A percentile compares a stretch with the other conserved stretches of the same genome.
Evolutionary conservation across 148 eudicot species (phyloP).

Genomic region (Spergularia bocconei): DNA sequence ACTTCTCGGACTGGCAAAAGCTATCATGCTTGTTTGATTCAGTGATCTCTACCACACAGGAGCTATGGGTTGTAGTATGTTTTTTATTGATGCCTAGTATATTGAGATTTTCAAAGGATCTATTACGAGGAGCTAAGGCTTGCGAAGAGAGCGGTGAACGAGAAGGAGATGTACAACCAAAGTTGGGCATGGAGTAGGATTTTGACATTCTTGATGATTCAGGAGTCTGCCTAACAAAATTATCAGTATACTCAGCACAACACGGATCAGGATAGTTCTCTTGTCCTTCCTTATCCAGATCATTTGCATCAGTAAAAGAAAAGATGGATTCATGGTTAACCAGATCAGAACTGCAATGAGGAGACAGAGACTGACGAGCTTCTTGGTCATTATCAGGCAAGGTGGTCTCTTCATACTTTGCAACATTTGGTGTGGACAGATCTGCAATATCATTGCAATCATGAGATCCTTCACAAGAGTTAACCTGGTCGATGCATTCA

Average conservation of each 20-base stretch:
- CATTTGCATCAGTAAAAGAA: slow-evolving; percentile 36
- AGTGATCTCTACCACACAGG: slow-evolving; percentile 13
- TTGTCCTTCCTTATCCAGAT: slow-evolving; percentile 34
- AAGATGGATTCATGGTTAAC: slow-evolving; percentile 40
- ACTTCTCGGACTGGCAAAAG: slow-evolving; percentile 28
- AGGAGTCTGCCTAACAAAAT: slow-evolving; percentile 28
- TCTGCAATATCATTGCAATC: slow-evolving; percentile 24
- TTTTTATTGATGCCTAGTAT: slow-evolving; percentile 32
- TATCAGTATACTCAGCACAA: slow-evolving; percentile 28
- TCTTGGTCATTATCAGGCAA: slow-evolving; percentile 40
- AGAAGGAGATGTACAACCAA: slow-evolving; percentile 25
- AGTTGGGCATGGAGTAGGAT: slow-evolving; percentile 61
- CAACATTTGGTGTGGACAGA: slow-evolving; percentile 22
- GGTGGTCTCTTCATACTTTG: slow-evolving; percentile 34
- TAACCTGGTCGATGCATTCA: slow-evolving; percentile 39
- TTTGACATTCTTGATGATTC: slow-evolving; percentile 39
- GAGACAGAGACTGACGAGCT: slow-evolving; percentile 36
- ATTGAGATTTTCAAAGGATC: slow-evolving; percentile 57
- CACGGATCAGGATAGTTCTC: slow-evolving; percentile 27
- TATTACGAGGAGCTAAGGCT: slow-evolving; percentile 21
- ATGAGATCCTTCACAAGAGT: slow-evolving; percentile 45
- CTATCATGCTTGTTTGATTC: slow-evolving; percentile 30
- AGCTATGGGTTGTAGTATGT: slow-evolving; percentile 31
- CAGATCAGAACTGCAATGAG: slow-evolving; percentile 33
- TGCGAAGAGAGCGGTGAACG: slow-evolving; percentile 25